Evolutionary conservation across 257 asterid genomes (phyloP).

Genomic region (Euphrasia confusa): DNA sequence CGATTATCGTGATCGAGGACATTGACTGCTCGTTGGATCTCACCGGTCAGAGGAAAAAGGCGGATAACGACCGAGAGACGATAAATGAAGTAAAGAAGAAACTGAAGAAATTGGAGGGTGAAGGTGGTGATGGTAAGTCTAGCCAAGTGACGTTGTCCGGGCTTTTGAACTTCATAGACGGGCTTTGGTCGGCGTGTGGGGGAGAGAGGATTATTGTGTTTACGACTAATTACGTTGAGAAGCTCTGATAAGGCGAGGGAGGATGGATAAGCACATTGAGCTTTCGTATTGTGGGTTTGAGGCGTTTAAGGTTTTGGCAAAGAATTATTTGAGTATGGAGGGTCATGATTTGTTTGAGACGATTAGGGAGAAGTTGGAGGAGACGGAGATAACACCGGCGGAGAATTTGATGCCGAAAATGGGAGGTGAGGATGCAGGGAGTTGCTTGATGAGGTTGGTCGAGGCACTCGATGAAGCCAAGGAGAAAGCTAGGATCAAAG

Average conservation of each 20-base stretch:
- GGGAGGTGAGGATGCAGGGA: constrained; percentile 28
- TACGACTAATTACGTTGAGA: constrained; percentile 52
- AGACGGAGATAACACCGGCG: constrained; percentile 33
- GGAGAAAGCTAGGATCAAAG: constrained; percentile 4
- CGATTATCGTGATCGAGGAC: constrained; percentile 50
- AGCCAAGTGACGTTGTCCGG: constrained; percentile 57
- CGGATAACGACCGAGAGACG: constrained; percentile 35
- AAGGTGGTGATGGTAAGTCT: constrained; percentile 19
- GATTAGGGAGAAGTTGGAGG: constrained; percentile 29
- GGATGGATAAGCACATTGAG: constrained; percentile 43
- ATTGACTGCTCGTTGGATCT: constrained; percentile 50
- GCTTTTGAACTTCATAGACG: constrained; percentile 59
- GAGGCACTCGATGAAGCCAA: background rate
- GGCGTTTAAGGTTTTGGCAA: constrained; percentile 34
- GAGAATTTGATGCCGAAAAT: constrained; percentile 57
- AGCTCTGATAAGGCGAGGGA: constrained; percentile 40
- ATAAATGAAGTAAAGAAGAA: constrained; percentile 9
- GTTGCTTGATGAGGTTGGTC: constrained; percentile 27
- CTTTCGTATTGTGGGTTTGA: constrained; percentile 49
- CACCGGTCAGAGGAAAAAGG: constrained; percentile 46
- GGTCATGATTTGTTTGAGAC: constrained; percentile 31
- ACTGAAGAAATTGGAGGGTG: constrained; percentile 29
- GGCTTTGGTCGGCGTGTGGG: constrained; percentile 65
- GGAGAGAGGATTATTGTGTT: constrained; percentile 50
- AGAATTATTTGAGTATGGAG: constrained; percentile 29